Percentiles rank a stretch among this genome's conserved stretches.
phyloP scores from a whole-genome alignment of 148 eudicot species.

The Suaeda aralocaspica region DNA sequence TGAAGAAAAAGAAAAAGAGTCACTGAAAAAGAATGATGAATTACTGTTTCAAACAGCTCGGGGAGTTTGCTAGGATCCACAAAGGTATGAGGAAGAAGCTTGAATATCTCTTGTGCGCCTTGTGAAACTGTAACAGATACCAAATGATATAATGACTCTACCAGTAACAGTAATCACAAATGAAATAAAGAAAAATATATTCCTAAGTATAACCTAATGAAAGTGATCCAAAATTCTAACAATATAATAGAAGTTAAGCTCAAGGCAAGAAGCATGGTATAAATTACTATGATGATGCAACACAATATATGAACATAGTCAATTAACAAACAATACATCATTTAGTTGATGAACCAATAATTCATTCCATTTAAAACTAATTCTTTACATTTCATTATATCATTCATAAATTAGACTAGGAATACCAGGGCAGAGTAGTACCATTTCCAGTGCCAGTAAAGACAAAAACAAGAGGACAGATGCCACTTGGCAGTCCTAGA shows the following conservation, averaged over 20 bases:
- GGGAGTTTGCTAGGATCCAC: constrained; percentile 77
- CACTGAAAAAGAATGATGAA: neutral
- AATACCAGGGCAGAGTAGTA: constrained; percentile 23
- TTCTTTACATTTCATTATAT: neutral
- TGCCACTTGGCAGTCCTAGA: constrained; percentile 75
- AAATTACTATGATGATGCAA: neutral
- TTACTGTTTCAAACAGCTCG: constrained; percentile 70
- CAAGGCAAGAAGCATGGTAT: neutral
- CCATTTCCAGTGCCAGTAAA: constrained; percentile 99
- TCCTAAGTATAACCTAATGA: neutral
- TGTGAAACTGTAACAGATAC: constrained; percentile 59
- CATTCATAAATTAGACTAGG: neutral
- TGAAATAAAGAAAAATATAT: neutral
- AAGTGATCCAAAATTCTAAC: neutral
- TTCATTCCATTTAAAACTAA: neutral
- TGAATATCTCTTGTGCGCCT: constrained; percentile 95
- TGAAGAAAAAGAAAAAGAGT: neutral
- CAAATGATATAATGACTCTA: neutral
- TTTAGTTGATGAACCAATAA: neutral
- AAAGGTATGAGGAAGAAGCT: constrained; percentile 92
- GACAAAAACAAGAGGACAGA: constrained; percentile 88
- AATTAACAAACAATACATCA: neutral
- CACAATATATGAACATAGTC: neutral
- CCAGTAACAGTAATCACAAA: neutral
- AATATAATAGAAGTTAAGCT: neutral